Evolutionary conservation across 2,329 filamentous ascomycete species (phyloP).

Genomic region (Trichoderma guizhouense): DNA sequence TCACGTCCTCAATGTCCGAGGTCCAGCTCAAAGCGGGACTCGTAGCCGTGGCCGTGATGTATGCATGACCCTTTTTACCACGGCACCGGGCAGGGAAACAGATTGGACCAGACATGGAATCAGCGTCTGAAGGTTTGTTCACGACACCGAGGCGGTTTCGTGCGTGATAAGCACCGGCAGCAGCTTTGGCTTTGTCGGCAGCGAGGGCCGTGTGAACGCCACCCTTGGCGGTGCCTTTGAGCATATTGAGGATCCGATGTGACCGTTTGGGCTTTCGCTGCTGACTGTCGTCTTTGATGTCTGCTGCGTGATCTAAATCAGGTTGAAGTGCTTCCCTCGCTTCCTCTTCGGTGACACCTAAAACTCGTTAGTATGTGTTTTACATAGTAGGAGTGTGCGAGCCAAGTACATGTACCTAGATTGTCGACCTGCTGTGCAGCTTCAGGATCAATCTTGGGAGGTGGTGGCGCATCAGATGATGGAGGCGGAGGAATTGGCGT

Average conservation of each 20-base stretch:
- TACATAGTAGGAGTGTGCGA: neutral
- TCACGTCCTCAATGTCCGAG: constrained; percentile 51
- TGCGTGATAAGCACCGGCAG: constrained; percentile 54
- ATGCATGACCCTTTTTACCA: constrained; percentile 69
- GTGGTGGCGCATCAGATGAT: constrained; percentile 33
- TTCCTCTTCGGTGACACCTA: constrained; percentile 58
- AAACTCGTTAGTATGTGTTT: neutral
- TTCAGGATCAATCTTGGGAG: constrained; percentile 42
- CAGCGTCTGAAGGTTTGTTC: constrained; percentile 37
- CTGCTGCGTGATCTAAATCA: constrained; percentile 35
- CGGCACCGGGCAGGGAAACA: constrained; percentile 71
- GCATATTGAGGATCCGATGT: constrained; percentile 54
- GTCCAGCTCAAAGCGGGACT: constrained; percentile 66
- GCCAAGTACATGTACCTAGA: constrained; percentile 28
- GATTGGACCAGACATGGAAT: constrained; percentile 60
- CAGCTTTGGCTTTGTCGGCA: constrained; percentile 68
- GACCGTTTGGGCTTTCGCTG: constrained; percentile 38
- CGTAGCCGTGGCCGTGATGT: constrained; percentile 64
- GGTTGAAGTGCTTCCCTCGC: constrained; percentile 59
- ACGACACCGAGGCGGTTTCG: constrained; percentile 71
- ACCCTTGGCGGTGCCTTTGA: constrained; percentile 68
- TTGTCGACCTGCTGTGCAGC: constrained; percentile 38
- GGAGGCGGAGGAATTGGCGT: constrained; percentile 67
- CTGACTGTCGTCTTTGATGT: constrained; percentile 40
- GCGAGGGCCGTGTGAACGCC: constrained; percentile 69